A percentile compares a stretch with the other conserved stretches of the same genome.
Conservation (phyloP, 2,329 filamentous ascomycete genomes). For the Alternaria atra region DNA sequence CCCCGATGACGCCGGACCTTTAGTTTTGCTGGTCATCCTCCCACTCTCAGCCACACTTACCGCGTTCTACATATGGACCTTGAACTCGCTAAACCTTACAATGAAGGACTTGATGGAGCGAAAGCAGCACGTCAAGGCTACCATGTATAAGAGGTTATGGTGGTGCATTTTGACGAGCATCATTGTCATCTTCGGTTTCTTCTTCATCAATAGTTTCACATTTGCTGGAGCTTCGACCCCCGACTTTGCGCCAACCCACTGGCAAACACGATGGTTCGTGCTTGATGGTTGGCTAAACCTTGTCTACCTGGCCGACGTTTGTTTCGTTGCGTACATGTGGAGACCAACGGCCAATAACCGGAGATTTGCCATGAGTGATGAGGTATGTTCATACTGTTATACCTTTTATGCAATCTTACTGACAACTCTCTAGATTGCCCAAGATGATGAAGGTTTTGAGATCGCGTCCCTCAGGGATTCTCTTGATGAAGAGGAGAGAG, state of each 20-base stretch:
- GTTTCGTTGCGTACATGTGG: slow-evolving; percentile 95
- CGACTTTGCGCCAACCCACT: slow-evolving; percentile 94
- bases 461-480: slow-evolving; percentile 88
- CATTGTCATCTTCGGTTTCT: slow-evolving; percentile 95
- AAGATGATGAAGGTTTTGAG: slow-evolving; percentile 98
- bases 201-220: slow-evolving; percentile 97
- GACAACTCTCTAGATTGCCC: slow-evolving; percentile 71
- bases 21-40: slow-evolving; percentile 91
- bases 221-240: slow-evolving; percentile 86
- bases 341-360: slow-evolving; percentile 95
- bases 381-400: slow-evolving; percentile 61
- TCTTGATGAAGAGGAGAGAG: slow-evolving; percentile 69
- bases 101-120: slow-evolving; percentile 96
- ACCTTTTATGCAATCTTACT: slow-evolving; percentile 28
- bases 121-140: slow-evolving; percentile 90
- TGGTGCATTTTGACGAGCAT: slow-evolving; percentile 95
- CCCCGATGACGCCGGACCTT: slow-evolving; percentile 86
- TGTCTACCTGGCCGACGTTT: slow-evolving; percentile 93
- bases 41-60: slow-evolving; percentile 91
- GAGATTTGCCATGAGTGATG: slow-evolving; percentile 98
- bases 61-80: slow-evolving; percentile 97
- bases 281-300: slow-evolving; percentile 97
- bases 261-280: slow-evolving; percentile 97
- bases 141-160: slow-evolving; percentile 99
- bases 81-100: slow-evolving; percentile 92